phyloP scores from a whole-genome alignment of 1,284 basidiomycete genomes.

The Pseudozyma sp. region DNA sequence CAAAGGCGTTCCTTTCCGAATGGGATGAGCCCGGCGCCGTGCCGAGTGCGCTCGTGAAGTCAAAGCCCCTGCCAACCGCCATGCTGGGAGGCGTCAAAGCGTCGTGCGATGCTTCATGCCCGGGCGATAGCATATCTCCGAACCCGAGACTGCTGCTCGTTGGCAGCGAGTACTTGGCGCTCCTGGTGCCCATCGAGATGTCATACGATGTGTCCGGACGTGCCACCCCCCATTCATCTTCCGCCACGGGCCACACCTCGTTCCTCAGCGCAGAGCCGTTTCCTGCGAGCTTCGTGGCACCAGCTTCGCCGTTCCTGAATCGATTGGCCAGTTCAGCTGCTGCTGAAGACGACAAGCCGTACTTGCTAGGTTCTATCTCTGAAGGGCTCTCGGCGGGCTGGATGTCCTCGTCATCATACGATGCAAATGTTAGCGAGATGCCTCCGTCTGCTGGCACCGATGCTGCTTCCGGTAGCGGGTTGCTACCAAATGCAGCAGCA shows the following conservation, averaged over 20 bases:
- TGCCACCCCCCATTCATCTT: slow-evolving; percentile 23
- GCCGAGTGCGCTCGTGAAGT: slow-evolving; percentile 25
- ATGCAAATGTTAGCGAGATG: slow-evolving; percentile 56
- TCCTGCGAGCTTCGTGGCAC: not conserved
- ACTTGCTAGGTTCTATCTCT: slow-evolving; percentile 5
- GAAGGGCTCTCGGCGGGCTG: slow-evolving; percentile 10
- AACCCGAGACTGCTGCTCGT: slow-evolving; percentile 14
- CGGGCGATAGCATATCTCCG: slow-evolving; percentile 17
- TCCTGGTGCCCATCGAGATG: slow-evolving; percentile 32
- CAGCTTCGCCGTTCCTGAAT: slow-evolving; percentile 20
- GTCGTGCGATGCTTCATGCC: slow-evolving; percentile 18
- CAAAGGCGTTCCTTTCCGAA: slow-evolving; percentile 19
- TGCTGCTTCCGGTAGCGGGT: not conserved
- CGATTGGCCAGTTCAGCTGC: slow-evolving; percentile 28
- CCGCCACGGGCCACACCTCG: slow-evolving; percentile 17
- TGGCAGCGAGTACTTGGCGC: slow-evolving; percentile 16
- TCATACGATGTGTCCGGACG: slow-evolving; percentile 35
- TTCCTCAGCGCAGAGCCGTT: slow-evolving; percentile 4
- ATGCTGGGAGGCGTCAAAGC: slow-evolving; percentile 28
- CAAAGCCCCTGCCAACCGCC: slow-evolving; percentile 34
- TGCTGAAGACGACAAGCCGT: slow-evolving; percentile 27
- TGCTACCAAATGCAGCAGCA: not conserved
- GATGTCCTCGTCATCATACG: slow-evolving; percentile 49
- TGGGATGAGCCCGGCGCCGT: slow-evolving; percentile 10
- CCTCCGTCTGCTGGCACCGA: slow-evolving; percentile 12